Conservation (phyloP, 345 rosid genomes). For the Citrus trifoliata region DNA sequence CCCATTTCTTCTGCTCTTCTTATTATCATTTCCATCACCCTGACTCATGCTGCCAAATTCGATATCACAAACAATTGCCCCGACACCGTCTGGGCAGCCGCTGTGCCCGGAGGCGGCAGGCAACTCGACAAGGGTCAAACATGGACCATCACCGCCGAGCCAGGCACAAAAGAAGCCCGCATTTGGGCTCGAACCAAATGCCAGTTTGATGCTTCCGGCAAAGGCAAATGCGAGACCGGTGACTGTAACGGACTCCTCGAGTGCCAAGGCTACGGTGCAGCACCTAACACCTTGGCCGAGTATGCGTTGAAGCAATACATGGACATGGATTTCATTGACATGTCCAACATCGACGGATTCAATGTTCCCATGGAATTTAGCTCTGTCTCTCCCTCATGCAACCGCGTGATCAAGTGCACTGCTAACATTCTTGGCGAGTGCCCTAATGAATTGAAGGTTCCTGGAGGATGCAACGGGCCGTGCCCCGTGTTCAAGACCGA, state of each 20-base stretch:
- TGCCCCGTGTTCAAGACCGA: constrained; percentile 41
- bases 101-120: constrained; percentile 41
- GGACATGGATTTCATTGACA: constrained; percentile 30
- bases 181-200: constrained; percentile 26
- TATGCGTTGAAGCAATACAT: constrained; percentile 14
- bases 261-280: constrained; percentile 26
- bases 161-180: constrained; percentile 24
- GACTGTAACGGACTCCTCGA: constrained; percentile 23
- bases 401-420: constrained; percentile 25
- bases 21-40: constrained; percentile 7
- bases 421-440: constrained; percentile 37
- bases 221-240: constrained; percentile 21
- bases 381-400: constrained; percentile 18
- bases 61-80: constrained; percentile 34
- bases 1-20: constrained; percentile 2
- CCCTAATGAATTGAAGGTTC: constrained; percentile 32
- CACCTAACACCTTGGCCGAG: constrained; percentile 36
- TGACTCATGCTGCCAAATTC: constrained; percentile 34
- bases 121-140: constrained; percentile 25
- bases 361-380: constrained; percentile 40
- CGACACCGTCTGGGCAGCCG: constrained; percentile 49
- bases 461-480: constrained; percentile 43
- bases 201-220: constrained; percentile 10
- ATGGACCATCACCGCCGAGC: constrained; percentile 20
- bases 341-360: constrained; percentile 36